A percentile compares a stretch with the other conserved stretches of the same genome.
phyloP scores from a whole-genome alignment of 163 green algal species.

The Prototheca stagnorum region DNA sequence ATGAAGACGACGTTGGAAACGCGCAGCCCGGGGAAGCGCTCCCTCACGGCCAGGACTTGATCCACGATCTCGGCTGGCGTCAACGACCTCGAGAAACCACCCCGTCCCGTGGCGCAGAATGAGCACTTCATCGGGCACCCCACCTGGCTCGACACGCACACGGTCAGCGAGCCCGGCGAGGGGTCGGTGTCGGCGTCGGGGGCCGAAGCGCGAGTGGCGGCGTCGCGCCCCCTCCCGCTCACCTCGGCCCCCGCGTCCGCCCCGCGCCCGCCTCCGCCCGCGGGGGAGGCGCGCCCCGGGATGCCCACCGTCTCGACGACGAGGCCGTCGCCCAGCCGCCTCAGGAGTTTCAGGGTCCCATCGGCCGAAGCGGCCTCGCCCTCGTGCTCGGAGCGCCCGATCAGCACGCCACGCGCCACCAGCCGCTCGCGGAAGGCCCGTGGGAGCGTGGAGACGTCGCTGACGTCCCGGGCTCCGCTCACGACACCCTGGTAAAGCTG shows the following conservation, averaged over 20 bases:
- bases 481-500: slow-evolving; percentile 59
- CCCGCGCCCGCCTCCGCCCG: too few species aligned
- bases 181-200: slow-evolving; percentile 17
- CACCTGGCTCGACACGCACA: slow-evolving; percentile 80
- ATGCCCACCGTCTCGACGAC: slow-evolving; percentile 79
- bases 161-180: slow-evolving; percentile 45
- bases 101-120: slow-evolving; percentile 92
- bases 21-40: slow-evolving; percentile 9
- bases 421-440: slow-evolving; percentile 39
- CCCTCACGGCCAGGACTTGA: too few species aligned
- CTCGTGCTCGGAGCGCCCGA: slow-evolving; percentile 53
- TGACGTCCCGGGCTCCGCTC: slow-evolving; percentile 33
- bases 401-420: slow-evolving; percentile 26
- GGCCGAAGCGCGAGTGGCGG: too few species aligned
- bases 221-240: too few species aligned
- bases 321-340: slow-evolving; percentile 61
- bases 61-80: slow-evolving; percentile 86
- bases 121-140: slow-evolving; percentile 92
- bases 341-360: slow-evolving; percentile 81
- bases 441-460: slow-evolving; percentile 43
- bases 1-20: slow-evolving; percentile 20
- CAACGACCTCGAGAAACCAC: slow-evolving; percentile 73
- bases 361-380: slow-evolving; percentile 33
- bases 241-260: too few species aligned
- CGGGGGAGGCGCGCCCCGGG: slow-evolving; percentile 39